phyloP scores from a whole-genome alignment of 805 yeast species.

The Brettanomyces bruxellensis region DNA sequence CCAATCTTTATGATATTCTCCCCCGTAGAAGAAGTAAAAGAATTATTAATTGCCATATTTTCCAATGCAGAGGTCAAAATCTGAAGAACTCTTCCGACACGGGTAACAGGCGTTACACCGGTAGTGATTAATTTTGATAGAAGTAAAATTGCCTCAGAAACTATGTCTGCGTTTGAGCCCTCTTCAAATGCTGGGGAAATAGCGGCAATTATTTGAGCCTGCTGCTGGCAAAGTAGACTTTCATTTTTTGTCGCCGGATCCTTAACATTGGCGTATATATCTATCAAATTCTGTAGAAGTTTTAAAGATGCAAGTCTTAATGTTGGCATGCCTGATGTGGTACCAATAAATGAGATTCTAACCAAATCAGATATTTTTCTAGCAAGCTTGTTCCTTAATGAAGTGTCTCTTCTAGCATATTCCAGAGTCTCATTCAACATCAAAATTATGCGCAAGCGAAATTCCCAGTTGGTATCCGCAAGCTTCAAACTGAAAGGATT shows the following conservation, averaged over 20 bases:
- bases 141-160: constrained; percentile 68
- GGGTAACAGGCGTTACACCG: constrained; percentile 40
- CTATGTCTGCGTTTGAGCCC: constrained; percentile 65
- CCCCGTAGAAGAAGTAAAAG: constrained; percentile 21
- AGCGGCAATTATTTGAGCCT: constrained; percentile 89
- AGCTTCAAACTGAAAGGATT: constrained; percentile 28
- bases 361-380: constrained; percentile 55
- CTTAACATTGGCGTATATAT: constrained; percentile 46
- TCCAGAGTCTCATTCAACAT: constrained; percentile 34
- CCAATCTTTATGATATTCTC: constrained; percentile 41
- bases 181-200: constrained; percentile 75
- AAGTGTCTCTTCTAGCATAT: constrained; percentile 29
- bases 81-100: constrained; percentile 48
- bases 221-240: constrained; percentile 79
- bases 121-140: constrained; percentile 68
- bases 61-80: constrained; percentile 61
- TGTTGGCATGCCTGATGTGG: constrained; percentile 58
- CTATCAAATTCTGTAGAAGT: constrained; percentile 55
- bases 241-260: constrained; percentile 69
- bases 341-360: constrained; percentile 69
- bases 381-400: constrained; percentile 32
- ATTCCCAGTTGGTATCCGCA: constrained; percentile 51
- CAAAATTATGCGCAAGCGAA: constrained; percentile 39
- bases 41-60: constrained; percentile 30
- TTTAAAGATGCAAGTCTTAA: constrained; percentile 59